Base-by-base conservation (phyloP, 1,284 basidiomycete genomes). In the Chondrostereum purpureum region DNA sequence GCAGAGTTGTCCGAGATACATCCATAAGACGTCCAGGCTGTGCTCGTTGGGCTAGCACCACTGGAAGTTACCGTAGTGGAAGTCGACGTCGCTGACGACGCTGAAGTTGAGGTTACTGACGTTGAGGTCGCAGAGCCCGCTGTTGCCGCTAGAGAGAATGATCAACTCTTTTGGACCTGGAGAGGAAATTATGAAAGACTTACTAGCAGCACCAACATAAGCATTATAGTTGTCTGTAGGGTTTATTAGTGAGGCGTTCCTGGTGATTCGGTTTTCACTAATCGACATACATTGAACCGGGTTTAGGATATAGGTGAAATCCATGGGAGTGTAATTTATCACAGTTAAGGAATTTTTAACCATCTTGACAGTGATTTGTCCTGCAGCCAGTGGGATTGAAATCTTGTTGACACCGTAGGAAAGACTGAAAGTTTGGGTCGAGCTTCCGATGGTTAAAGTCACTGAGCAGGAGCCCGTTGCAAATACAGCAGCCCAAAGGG, bases 401-500 rank as follows among this genome's bases (percentile, higher is more conserved):
- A 72, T 62, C 48, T 67, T 67, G 33, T 60, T 61, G 4, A 70
- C 62, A 13, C 70, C 70, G 14, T 62, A 50, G 3, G 43, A 35
- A 20, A 68, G 48, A 12, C 27, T 44, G 55, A 67, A 70, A 1
- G 60, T 63, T 39, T 60, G 53, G n/a, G 60, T 55, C 4, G 60
- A 61, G 42, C 52, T 56, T 13, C 72, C 70, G 21, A 58, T 59
- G 24, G 53, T 59, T 43, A 82, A 61, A 2, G 64, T 70, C 34
- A 80, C 73, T 14, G 60, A 67, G 34, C 68, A 70, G 4, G 68
- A 52, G 0, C 62, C 60, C 1, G 70, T 73, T 35, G 77, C 61
- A 51, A 80, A 72, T 0, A 77, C 75, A 14, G 72, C 69, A 0
- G 69, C 78, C 70, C 75, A 74, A 38, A 71, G 59, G 2, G 58